Conservation (phyloP, 2,329 filamentous ascomycete genomes). For the Bipolaris sorokiniana region DNA sequence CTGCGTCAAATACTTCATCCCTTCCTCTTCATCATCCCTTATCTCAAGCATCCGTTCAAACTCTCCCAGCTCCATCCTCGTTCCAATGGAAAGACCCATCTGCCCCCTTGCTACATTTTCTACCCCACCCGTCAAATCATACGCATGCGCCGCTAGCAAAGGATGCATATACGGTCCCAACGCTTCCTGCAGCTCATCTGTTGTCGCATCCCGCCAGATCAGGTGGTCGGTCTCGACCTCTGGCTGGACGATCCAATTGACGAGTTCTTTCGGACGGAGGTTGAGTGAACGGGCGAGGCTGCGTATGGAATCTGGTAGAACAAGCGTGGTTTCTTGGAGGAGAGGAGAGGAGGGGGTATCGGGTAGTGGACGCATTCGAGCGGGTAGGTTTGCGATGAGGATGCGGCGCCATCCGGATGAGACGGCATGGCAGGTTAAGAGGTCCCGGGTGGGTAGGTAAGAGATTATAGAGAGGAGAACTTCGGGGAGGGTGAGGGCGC, state of each 20-base stretch:
- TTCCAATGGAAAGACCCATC: constrained; percentile 7
- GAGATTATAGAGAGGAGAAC: constrained; percentile 18
- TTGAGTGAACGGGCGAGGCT: constrained; percentile 1
- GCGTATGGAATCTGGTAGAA: not conserved
- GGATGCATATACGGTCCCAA: constrained; percentile 17
- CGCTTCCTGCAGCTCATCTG: constrained; percentile 5
- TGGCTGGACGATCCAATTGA: not conserved
- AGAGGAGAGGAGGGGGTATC: not conserved
- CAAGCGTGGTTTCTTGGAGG: not conserved
- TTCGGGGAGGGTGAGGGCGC: constrained; percentile 23
- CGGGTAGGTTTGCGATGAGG: constrained; percentile 16
- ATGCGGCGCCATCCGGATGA: constrained; percentile 11
- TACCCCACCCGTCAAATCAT: constrained; percentile 4
- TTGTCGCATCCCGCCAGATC: constrained; percentile 18
- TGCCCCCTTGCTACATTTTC: constrained; percentile 4
- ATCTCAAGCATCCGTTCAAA: not conserved
- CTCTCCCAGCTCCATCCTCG: not conserved
- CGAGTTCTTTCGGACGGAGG: not conserved
- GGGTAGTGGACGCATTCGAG: constrained; percentile 13
- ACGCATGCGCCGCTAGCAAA: not conserved
- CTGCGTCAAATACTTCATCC: not conserved
- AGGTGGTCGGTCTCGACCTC: constrained; percentile 12
- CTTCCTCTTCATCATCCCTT: not conserved
- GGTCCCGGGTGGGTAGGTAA: constrained; percentile 9
- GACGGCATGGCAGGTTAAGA: constrained; percentile 7